Evolutionary conservation across 306 rosid species (phyloP), one percentile per base, ranked within the genome.

Genomic region (Potentilla sterilis): DNA sequence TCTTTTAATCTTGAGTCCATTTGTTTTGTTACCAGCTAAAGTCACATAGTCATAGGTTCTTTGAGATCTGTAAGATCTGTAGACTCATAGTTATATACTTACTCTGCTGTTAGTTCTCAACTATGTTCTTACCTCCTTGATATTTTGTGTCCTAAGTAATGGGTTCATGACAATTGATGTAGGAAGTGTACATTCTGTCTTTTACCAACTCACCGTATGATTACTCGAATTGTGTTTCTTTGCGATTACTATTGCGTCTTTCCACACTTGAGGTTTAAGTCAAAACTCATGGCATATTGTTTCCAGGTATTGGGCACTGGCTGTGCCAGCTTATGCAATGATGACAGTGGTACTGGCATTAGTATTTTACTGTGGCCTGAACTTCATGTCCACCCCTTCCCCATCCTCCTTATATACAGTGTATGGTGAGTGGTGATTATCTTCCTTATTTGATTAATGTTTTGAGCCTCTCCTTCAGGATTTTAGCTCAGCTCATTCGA

Each of bases 271-370:
- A 35, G 15, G 51, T 67, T 5, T 10, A 10, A 42, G 19, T 43
- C 42, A 6, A 44, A 55, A 42, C 28, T 42, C 62, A 10, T 58
- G n/a, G 13, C 3, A 2, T 3, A 9, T 21, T 28, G 28, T 71
- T 67, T 85, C 15, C 89, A 92, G 97, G 78, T 92, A 95, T 77
- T 95, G 99, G 99, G 99, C 97, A 65, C 54, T 92, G 89, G 93
- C 92, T 0, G 85, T 89, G 81, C 97, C 99, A 70, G 85, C 90
- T 13, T 95, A 87, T 79, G 82, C 82, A 43, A 84, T 92, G 89
- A 87, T 90, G 77, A 83, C 96, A 13, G 73, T 92, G 47, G 86
- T 79, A 7, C 83, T 90, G 55, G 90, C 86, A 69, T 65, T 90
- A 81, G 87, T 71, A 75, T 89, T 92, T 78, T 95, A 92, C 83